Base-by-base conservation (phyloP, 805 yeast genomes). In the Candida cerambycidarum region DNA sequence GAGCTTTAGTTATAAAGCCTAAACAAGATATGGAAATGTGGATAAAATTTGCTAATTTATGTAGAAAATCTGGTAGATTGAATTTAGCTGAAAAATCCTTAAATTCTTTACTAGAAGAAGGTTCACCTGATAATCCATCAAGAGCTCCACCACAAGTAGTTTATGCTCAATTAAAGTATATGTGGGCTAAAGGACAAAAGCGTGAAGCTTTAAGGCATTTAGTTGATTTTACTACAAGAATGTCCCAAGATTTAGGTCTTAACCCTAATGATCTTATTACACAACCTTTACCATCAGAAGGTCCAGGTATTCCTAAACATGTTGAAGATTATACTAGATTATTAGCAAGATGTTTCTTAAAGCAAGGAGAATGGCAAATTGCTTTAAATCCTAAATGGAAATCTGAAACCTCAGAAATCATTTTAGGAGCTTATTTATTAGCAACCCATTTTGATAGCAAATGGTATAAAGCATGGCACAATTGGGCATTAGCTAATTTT, bases 401-500 rank as follows among this genome's bases (percentile, higher is more conserved):
- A 46, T 75, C 80, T 8, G 85, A 82, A 47, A 71, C 75, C 28
- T 82, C 90, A 1, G 90, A 89, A 33, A 85, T 90, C 1, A 89
- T 93, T 50, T 67, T 93, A 45, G 96, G 97, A 10, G 89, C 97
- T 0, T 93, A 88, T 59, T 68, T 93, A 42, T 71, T 93, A 50
- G 98, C 99, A 0, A 92, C 99, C 0, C 97, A 90, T 59, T 92
- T 93, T 62, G 97, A 93, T 59, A 74, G 79, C 27, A 77, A 79
- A 17, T 93, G 99, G 97, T 93, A 93, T 57, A 93, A 95, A 58
- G 99, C 98, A 13, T 95, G 99, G 99, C 99, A 93, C 61, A 92
- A 89, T 58, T 93, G 99, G 99, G 99, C 99, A 0, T 71, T 95
- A 57, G 97, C 98, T 0, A 93, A 95, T 62, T 93, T 90, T 59